Evolutionary conservation across 2,329 filamentous ascomycete genomes (phyloP).

Genomic region (Ophiocordyceps robertsii): DNA sequence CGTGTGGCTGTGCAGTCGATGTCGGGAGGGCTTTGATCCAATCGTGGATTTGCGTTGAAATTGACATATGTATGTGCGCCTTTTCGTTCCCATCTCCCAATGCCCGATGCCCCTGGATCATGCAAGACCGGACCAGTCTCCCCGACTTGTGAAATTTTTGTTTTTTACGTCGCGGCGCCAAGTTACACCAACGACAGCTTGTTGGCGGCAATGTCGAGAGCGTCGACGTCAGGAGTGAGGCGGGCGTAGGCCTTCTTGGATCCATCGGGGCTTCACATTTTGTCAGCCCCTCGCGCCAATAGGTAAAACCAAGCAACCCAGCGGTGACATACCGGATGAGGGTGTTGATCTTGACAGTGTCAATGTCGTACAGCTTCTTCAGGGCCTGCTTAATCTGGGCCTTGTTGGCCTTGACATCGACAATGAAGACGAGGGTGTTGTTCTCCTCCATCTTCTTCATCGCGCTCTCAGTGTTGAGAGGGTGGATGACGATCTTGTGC

Average conservation of each 20-base stretch:
- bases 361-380: conserved; percentile 99
- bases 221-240: conserved; percentile 91
- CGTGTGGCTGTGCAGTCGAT: not conserved
- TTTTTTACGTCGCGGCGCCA: conserved; percentile 4
- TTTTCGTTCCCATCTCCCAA: conserved; percentile 13
- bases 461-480: conserved; percentile 97
- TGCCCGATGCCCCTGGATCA: conserved; percentile 22
- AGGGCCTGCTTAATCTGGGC: conserved; percentile 95
- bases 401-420: conserved; percentile 98
- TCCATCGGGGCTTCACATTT: conserved; percentile 58
- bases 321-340: conserved; percentile 64
- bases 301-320: too few species aligned
- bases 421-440: conserved; percentile 98
- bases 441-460: conserved; percentile 99
- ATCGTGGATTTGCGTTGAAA: conserved; percentile 21
- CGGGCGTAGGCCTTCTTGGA: conserved; percentile 98
- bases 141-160: too few species aligned
- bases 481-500: conserved; percentile 96
- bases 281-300: not conserved
- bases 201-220: conserved; percentile 97
- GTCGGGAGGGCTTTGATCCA: conserved; percentile 4
- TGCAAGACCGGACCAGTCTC: conserved; percentile 22
- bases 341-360: conserved; percentile 98
- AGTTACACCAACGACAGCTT: conserved; percentile 94
- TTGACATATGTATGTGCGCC: conserved; percentile 21